Base-by-base conservation (phyloP, 1,284 basidiomycete genomes). In the Salmacisia buchloeana region DNA sequence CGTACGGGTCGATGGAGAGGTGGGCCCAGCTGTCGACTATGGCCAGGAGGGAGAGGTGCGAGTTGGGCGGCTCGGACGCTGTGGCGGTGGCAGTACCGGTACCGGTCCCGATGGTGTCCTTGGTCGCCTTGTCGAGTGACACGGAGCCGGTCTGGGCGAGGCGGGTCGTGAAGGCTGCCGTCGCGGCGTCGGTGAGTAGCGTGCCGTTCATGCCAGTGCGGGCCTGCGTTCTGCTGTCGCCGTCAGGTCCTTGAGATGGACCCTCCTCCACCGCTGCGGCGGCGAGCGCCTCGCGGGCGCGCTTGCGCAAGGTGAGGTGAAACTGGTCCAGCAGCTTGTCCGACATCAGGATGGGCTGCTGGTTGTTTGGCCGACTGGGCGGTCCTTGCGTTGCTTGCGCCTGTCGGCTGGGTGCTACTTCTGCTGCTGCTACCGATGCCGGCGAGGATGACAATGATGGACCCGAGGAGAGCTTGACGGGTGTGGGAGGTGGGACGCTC, bases 1-100 rank as follows among this genome's bases (percentile, higher is more conserved):
- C 87, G 78, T 92, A 97, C 0, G 94, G 96, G 63, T 91, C 86
- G 78, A 97, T 93, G 3, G 83, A 83, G 61, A 97, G 86, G 56
- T 86, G 85, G 10, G 91, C 88, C 96, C 94, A 98, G 78, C 92
- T 96, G 81, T 98, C 96, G 35, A 97, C 96, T 90, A 98, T 98
- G 18, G 94, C 93, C 49, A 98, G 85, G n/a, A 98, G 84, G 9
- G 92, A 89, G 60, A 98, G 86, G 80, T 98, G 96, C 12, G 92
- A 96, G 80, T 98, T 98, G 35, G 86, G 85, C 6, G 80, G 76
- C 10, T 66, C 59, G 21, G 65, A 43, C 2, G 60, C 23, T 6
- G 57, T 36, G 9, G 59, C 35, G n/a, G 46, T 41, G 2, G 61
- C 35, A 5, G 39, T 18, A 21, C 21, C 39, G 33, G 4, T 12